Evolutionary conservation across 164 flowering plant species (phyloP).

Genomic region (Dillenia suffruticosa): DNA sequence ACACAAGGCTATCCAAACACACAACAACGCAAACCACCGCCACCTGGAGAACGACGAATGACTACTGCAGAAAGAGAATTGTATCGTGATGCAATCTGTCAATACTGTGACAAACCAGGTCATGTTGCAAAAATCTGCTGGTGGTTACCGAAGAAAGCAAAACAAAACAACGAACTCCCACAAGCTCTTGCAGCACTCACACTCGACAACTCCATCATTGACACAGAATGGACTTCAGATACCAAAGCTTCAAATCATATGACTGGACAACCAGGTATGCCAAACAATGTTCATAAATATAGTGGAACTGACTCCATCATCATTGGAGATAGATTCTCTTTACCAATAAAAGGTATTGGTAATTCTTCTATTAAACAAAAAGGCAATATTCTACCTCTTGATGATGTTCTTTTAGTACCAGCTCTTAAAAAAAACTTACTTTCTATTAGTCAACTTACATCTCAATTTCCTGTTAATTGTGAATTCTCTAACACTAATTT

Average conservation of each 20-base stretch:
- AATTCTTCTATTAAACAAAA: conserved; percentile 3
- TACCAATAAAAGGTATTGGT: conserved; percentile 2
- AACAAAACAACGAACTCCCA: conserved; percentile 1
- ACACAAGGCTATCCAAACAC: not conserved
- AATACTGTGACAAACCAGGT: conserved; percentile 2
- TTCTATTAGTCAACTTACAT: conserved; percentile 8
- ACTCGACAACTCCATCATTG: conserved; percentile 2
- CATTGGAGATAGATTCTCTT: not conserved
- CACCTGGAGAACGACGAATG: conserved; percentile 2
- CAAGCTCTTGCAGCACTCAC: no score
- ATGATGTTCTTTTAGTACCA: conserved; percentile 10
- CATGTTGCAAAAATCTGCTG: conserved; percentile 4
- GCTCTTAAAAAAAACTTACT: conserved; percentile 1
- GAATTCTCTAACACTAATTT: conserved; percentile 7
- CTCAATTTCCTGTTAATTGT: conserved; percentile 6
- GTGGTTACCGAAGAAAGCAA: conserved; percentile 1
- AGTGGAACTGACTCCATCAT: not conserved
- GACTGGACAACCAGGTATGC: conserved; percentile 5
- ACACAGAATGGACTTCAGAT: conserved; percentile 1
- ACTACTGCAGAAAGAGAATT: not conserved
- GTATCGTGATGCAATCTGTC: conserved; percentile 5
- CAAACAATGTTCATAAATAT: not conserved
- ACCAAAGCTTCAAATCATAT: conserved; percentile 3
- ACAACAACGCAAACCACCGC: not conserved
- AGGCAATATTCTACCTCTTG: not conserved